Evolutionary conservation across 1,284 basidiomycete genomes (phyloP).

Genomic region (Leccinum olivaceoglutinosum): DNA sequence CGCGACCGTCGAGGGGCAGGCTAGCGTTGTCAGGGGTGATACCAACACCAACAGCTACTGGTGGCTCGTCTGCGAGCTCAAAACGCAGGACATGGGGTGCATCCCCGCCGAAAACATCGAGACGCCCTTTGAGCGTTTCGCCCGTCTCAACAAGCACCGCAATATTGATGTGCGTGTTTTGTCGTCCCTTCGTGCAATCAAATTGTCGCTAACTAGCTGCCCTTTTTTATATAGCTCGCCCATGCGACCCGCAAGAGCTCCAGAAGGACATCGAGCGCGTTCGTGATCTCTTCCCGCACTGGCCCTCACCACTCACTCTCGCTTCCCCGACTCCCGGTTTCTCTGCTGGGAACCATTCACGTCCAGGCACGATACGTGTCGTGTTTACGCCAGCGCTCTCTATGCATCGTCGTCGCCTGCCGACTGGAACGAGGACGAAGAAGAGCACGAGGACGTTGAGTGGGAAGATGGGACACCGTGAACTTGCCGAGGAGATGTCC

Average conservation of each 20-base stretch:
- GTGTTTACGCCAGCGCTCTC: slow-evolving; percentile 54
- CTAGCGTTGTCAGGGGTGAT: slow-evolving; percentile 94
- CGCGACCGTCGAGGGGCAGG: slow-evolving; percentile 95
- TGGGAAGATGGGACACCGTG: slow-evolving; percentile 59
- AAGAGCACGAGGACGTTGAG: slow-evolving; percentile 68
- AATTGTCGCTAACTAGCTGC: neutral
- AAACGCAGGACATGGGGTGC: slow-evolving; percentile 97
- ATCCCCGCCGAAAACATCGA: slow-evolving; percentile 99
- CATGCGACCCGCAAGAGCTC: slow-evolving; percentile 69
- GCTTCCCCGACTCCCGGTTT: slow-evolving; percentile 41
- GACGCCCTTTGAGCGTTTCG: slow-evolving; percentile 94
- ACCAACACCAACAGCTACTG: slow-evolving; percentile 97
- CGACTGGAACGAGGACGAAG: slow-evolving; percentile 78
- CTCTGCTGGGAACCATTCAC: slow-evolving; percentile 19
- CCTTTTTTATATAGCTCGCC: slow-evolving; percentile 47
- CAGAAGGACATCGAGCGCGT: slow-evolving; percentile 51
- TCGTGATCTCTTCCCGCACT: slow-evolving; percentile 44
- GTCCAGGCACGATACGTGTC: slow-evolving; percentile 37
- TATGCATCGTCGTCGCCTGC: slow-evolving; percentile 65
- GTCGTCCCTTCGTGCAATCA: neutral
- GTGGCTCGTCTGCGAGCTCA: slow-evolving; percentile 96
- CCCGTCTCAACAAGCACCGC: slow-evolving; percentile 93
- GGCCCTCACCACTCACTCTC: slow-evolving; percentile 37
- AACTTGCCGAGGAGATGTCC: slow-evolving; percentile 48
- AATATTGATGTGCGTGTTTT: slow-evolving; percentile 83